Percentiles rank a stretch among this genome's conserved stretches.
phyloP scores from a whole-genome alignment of 805 yeast species.

The Metschnikowia similis region DNA sequence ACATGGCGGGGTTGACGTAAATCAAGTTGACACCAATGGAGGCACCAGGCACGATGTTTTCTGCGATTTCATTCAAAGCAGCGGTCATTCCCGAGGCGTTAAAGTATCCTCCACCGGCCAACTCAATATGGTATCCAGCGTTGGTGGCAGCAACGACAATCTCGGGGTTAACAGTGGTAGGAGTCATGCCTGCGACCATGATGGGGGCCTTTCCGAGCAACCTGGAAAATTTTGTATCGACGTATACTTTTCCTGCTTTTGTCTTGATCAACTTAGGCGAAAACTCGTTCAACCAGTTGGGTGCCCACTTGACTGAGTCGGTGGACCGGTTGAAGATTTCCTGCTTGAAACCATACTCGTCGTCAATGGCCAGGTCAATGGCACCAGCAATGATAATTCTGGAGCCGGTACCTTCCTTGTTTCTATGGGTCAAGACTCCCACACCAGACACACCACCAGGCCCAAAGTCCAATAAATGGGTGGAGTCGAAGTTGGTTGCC shows the following conservation, averaged over 20 bases:
- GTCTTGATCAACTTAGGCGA: constrained; percentile 83
- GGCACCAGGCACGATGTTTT: constrained; percentile 69
- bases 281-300: constrained; percentile 86
- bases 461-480: constrained; percentile 94
- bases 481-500: constrained; percentile 75
- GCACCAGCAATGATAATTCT: constrained; percentile 93
- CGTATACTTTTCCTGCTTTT: constrained; percentile 62
- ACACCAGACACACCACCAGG: constrained; percentile 98
- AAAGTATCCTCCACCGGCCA: constrained; percentile 99
- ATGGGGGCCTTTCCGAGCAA: constrained; percentile 92
- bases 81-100: constrained; percentile 60
- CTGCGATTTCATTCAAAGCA: constrained; percentile 73
- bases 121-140: constrained; percentile 95
- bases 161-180: constrained; percentile 91
- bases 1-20: constrained; percentile 94
- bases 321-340: constrained; percentile 77
- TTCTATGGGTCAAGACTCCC: constrained; percentile 93
- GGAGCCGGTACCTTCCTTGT: constrained; percentile 97
- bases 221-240: constrained; percentile 91
- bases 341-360: constrained; percentile 93
- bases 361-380: constrained; percentile 61
- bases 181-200: constrained; percentile 99
- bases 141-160: constrained; percentile 91
- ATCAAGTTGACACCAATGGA: constrained; percentile 90
- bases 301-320: constrained; percentile 69